These are phyloP conservation scores for Xylaria scruposa DNA, from an alignment of 495 filamentous ascomycete species.

Conservation along the genomic window DNA sequence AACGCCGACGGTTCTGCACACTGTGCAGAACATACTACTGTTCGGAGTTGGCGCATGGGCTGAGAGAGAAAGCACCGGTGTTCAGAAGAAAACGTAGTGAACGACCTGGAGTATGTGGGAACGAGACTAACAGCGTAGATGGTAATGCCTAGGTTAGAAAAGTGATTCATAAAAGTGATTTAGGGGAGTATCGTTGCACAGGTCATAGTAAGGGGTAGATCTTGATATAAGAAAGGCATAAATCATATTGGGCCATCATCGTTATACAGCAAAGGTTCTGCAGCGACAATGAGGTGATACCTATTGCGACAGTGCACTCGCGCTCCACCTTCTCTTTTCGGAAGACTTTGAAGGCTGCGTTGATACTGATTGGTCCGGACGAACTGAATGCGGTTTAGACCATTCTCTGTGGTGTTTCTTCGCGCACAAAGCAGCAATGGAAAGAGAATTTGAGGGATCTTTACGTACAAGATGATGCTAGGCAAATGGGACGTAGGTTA, in stretches of 20 bases:
- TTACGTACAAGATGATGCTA: not conserved
- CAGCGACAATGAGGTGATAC: too few relatives aligned
- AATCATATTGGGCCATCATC: too few relatives aligned
- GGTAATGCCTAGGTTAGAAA: not conserved
- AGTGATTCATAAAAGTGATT: not conserved
- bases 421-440: not conserved
- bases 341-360: not conserved
- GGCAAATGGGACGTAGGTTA: not conserved
- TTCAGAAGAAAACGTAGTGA: not conserved
- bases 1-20: not conserved
- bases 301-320: not conserved
- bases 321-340: constrained; percentile 14
- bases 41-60: constrained; percentile 6
- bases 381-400: not conserved
- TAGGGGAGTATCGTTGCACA: not conserved
- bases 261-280: too few relatives aligned
- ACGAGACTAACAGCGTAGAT: not conserved
- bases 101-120: not conserved
- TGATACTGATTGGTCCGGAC: not conserved
- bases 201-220: not conserved
- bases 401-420: not conserved
- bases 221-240: too few relatives aligned
- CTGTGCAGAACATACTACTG: not conserved
- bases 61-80: not conserved
- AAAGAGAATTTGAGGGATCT: not conserved